phyloP scores from a whole-genome alignment of 345 rosid species.

The Hibiscus syriacus region DNA sequence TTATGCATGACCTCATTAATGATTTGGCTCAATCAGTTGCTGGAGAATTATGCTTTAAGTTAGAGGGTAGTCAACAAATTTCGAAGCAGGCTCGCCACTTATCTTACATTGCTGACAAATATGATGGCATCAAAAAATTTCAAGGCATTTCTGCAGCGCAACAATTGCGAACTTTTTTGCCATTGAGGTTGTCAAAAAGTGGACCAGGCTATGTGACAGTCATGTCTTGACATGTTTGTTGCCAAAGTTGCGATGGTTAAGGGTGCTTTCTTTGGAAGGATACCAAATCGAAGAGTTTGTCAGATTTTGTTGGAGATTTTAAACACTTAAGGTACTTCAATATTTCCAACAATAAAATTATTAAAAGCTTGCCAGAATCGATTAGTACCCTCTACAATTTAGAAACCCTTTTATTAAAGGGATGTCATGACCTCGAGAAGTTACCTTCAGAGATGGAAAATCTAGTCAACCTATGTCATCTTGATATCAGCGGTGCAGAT shows the following conservation, averaged over 20 bases:
- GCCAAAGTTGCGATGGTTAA: background rate
- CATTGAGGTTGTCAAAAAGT: constrained; percentile 16
- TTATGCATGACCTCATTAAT: background rate
- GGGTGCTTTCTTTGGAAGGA: background rate
- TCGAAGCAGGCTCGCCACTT: background rate
- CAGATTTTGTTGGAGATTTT: constrained; percentile 26
- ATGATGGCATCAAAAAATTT: constrained; percentile 8
- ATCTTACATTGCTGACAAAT: background rate
- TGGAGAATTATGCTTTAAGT: background rate
- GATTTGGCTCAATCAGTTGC: background rate
- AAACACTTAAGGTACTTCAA: constrained; percentile 29
- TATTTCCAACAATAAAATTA: constrained; percentile 20
- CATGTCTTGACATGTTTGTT: background rate
- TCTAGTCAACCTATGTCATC: background rate
- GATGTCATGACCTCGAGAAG: rapidly evolving
- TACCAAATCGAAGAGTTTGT: constrained; percentile 8
- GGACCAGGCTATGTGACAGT: background rate
- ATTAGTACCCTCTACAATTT: constrained; percentile 7
- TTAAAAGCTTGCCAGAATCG: constrained; percentile 25
- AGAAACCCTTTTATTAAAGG: constrained; percentile 24
- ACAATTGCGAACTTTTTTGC: constrained; percentile 31
- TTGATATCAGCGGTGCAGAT: background rate
- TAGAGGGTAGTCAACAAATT: background rate
- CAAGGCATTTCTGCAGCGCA: constrained; percentile 26
- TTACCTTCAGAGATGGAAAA: background rate